Conservation (phyloP, 1,284 basidiomycete species). For the Ceraceosorus bombacis region DNA sequence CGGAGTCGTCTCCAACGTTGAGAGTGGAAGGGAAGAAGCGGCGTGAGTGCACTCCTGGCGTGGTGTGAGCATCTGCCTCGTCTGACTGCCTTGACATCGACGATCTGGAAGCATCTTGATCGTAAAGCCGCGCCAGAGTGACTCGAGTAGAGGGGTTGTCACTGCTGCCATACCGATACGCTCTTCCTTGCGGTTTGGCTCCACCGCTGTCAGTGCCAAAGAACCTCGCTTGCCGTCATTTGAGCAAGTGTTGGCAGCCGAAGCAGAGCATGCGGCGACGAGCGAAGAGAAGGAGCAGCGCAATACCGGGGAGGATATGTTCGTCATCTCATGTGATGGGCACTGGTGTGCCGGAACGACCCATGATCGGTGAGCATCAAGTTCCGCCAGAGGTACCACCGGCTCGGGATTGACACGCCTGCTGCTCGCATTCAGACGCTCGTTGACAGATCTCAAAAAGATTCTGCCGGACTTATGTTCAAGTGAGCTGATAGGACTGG, state of each 20-base stretch:
- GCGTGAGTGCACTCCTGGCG: neutral
- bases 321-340: too few species aligned
- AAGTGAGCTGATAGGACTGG: neutral
- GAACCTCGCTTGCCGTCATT: too few species aligned
- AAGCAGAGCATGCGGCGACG: too few species aligned
- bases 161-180: neutral
- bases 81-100: too few species aligned
- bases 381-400: too few species aligned
- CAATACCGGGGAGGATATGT: too few species aligned
- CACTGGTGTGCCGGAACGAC: too few species aligned
- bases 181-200: neutral
- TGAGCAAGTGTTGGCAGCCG: too few species aligned
- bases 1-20: neutral
- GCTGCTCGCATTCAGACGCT: neutral
- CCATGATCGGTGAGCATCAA: too few species aligned
- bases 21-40: neutral
- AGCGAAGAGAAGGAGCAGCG: too few species aligned
- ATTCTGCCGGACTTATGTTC: constrained; percentile 2
- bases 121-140: neutral
- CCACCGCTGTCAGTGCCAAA: neutral
- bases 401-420: neutral
- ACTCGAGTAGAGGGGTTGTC: neutral
- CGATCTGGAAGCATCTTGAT: too few species aligned
- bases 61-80: neutral
- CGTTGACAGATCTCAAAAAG: neutral